phyloP scores from a whole-genome alignment of 257 asterid species.

The Capsicum rhomboideum region DNA sequence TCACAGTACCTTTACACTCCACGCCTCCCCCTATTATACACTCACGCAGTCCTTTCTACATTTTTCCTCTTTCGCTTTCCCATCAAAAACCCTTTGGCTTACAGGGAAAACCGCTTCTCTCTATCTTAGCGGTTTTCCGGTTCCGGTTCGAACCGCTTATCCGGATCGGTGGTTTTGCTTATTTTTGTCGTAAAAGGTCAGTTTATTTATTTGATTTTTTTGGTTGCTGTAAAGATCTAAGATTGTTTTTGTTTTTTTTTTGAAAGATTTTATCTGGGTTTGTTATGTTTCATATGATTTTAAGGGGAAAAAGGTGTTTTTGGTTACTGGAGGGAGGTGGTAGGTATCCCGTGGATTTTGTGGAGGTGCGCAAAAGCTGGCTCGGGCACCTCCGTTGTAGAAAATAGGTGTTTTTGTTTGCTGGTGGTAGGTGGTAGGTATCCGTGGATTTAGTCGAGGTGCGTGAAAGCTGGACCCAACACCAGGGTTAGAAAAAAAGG shows the following conservation, averaged over 20 bases:
- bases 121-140: slow-evolving; percentile 19
- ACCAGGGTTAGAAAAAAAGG: too few relatives aligned
- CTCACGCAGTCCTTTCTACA: neutral
- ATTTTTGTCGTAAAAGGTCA: neutral
- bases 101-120: slow-evolving; percentile 20
- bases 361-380: too few relatives aligned
- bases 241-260: neutral
- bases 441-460: too few relatives aligned
- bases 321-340: neutral
- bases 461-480: too few relatives aligned
- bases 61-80: slow-evolving; percentile 1
- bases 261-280: neutral
- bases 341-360: too few relatives aligned
- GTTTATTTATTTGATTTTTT: neutral
- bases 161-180: neutral
- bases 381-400: too few relatives aligned
- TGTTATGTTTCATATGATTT: neutral
- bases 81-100: neutral
- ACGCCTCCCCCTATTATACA: slow-evolving; percentile 37
- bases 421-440: too few relatives aligned
- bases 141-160: too few relatives aligned
- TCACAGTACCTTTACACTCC: slow-evolving; percentile 17
- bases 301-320: neutral
- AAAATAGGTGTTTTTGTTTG: too few relatives aligned
- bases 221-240: neutral